Base-by-base conservation (phyloP, 345 rosid species). In the Hibiscus tridactylites region DNA sequence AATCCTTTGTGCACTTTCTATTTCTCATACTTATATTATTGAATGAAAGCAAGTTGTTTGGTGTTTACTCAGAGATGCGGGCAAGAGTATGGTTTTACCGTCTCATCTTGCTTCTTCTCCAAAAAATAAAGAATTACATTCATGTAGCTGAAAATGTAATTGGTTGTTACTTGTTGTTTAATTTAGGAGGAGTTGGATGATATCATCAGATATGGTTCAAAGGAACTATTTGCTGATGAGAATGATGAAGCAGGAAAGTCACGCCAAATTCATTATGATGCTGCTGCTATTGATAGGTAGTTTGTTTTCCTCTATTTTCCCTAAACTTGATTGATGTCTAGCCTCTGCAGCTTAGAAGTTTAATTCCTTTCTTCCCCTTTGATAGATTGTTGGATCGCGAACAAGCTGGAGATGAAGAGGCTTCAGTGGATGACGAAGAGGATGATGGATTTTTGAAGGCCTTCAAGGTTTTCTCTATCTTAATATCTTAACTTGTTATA, bases 361-460 rank as follows among this genome's bases (percentile, higher is more conserved):
- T 16, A 47, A 10, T 66, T 73, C 33, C 2, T 73, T 7, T 65
- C 49, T 74, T 31, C 71, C 21, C 35, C 58, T 76, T 61, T 67
- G 17, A 70, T 78, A 96, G 98, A 78, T 81, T 96, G 83, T 93
- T 96, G 78, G 99, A 96, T 74, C 94, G 99, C 35, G 95, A 92
- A 61, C 88, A 88, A 73, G 83, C 82, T 81, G 95, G 83, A 56
- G 82, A 70, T 79, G 98, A 96, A 88, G 99, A 92, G 76, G 81
- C 96, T 53, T 70, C 93, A 68, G 70, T 84, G 77, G 98, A 91
- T 72, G 99, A 91, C 63, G 98, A 96, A 78, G 98, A 91, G 74
- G 99, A 91, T 72, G 88, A 96, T 80, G 96, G 93, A 71, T 87
- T 96, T 85, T 86, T 96, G 80, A 96, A 92, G 83, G 99, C 99